Evolutionary conservation across 2,329 filamentous ascomycete species (phyloP).

Genomic region (Nemania sp.): DNA sequence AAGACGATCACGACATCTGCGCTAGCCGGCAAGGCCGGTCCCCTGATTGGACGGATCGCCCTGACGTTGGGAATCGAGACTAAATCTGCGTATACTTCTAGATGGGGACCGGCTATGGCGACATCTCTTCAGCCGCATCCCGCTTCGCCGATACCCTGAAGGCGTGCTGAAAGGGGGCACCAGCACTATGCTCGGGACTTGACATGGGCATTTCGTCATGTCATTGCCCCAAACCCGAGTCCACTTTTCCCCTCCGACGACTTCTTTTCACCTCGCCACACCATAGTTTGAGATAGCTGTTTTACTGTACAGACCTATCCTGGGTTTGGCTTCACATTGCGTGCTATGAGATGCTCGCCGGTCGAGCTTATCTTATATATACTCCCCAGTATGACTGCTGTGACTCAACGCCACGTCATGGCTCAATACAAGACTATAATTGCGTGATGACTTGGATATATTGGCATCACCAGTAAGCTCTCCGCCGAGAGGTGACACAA

Average conservation of each 20-base stretch:
- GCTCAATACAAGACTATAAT: conserved; percentile 23
- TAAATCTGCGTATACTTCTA: conserved; percentile 16
- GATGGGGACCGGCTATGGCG: conserved; percentile 39
- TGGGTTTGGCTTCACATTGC: conserved; percentile 18
- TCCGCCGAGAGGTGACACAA: background rate
- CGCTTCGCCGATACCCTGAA: conserved; percentile 40
- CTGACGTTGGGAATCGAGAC: conserved; percentile 29
- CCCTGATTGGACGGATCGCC: conserved; percentile 46
- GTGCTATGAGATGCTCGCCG: conserved; percentile 28
- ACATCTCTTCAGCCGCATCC: conserved; percentile 41
- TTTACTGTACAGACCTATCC: conserved; percentile 4
- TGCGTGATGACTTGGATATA: conserved; percentile 30
- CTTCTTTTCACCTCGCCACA: conserved; percentile 2
- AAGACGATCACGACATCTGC: conserved; percentile 55
- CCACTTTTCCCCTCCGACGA: conserved; percentile 29
- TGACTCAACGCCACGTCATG: conserved; percentile 17
- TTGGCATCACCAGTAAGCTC: conserved; percentile 23
- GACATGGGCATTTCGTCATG: conserved; percentile 26
- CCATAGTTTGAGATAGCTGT: background rate
- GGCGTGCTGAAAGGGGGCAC: background rate
- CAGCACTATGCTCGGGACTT: background rate
- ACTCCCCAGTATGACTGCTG: background rate
- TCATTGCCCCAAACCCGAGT: conserved; percentile 6
- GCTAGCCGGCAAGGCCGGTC: conserved; percentile 48
- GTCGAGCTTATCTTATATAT: conserved; percentile 23